A percentile compares a stretch with the other conserved stretches of the same genome.
phyloP scores from a whole-genome alignment of 2,329 filamentous ascomycete genomes.

The Lithohypha guttulata region DNA sequence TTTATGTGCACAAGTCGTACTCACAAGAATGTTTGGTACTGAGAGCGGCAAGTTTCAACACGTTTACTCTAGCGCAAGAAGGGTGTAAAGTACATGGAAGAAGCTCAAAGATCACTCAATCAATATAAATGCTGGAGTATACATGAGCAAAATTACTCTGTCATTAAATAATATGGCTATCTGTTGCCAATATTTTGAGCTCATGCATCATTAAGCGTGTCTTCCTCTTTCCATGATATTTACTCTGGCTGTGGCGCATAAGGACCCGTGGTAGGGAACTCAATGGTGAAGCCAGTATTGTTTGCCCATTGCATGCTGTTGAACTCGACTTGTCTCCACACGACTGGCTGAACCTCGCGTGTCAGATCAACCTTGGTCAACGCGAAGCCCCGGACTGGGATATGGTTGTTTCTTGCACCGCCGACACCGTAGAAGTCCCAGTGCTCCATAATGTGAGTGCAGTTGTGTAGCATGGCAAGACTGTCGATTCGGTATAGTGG shows the following conservation, averaged over 20 bases:
- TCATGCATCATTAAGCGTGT: no score
- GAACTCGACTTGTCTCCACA: conserved; percentile 2
- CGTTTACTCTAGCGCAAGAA: no score
- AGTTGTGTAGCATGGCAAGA: neutral
- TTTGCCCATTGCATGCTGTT: neutral
- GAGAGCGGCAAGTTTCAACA: no score
- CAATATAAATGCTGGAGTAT: no score
- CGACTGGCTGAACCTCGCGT: neutral
- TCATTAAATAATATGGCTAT: no score
- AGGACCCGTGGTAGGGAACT: neutral
- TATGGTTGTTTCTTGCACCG: neutral
- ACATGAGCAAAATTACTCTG: no score
- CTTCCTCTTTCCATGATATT: no score
- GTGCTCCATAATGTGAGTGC: conserved; percentile 1
- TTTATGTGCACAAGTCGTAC: no score
- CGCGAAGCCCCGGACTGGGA: neutral
- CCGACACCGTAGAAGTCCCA: conserved; percentile 2
- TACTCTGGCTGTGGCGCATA: conserved; percentile 1
- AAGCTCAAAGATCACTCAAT: no score
- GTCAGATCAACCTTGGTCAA: conserved; percentile 1
- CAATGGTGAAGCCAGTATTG: conserved; percentile 1
- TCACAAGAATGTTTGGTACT: no score
- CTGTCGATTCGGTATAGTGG: neutral
- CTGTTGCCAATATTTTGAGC: no score
- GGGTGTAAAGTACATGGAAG: no score